Percentiles rank a stretch among this genome's conserved stretches.
phyloP scores from a whole-genome alignment of 1,284 basidiomycete genomes.

The Trametes polyzona region DNA sequence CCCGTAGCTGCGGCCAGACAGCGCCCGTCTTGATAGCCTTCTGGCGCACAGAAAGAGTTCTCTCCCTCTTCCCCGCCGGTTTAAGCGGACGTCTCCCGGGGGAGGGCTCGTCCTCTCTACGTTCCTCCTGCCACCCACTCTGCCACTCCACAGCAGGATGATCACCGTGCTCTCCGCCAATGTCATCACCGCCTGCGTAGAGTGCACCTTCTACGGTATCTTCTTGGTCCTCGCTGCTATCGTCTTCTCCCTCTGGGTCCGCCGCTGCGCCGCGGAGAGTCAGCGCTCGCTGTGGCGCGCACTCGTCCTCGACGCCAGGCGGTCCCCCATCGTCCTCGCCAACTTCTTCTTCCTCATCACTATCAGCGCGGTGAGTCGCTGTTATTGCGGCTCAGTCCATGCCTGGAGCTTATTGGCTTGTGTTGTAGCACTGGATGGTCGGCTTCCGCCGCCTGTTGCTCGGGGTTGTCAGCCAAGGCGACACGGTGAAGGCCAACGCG shows the following conservation, averaged over 20 bases:
- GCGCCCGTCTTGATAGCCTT: too few relatives aligned
- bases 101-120: too few relatives aligned
- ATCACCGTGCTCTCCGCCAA: slow-evolving; percentile 1
- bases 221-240: not conserved
- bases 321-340: not conserved
- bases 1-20: too few relatives aligned
- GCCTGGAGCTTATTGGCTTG: not conserved
- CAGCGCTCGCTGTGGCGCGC: not conserved
- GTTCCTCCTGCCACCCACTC: too few relatives aligned
- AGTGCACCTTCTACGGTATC: not conserved
- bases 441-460: not conserved
- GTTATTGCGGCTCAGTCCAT: not conserved
- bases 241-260: not conserved
- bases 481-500: not conserved
- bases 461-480: not conserved
- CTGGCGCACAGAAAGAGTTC: too few relatives aligned
- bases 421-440: slow-evolving; percentile 12
- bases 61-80: too few relatives aligned
- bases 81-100: too few relatives aligned
- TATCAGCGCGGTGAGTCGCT: not conserved
- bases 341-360: not conserved
- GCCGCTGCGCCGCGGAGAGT: not conserved
- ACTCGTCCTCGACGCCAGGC: not conserved
- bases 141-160: too few relatives aligned
- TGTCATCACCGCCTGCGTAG: not conserved